Conservation (phyloP, 2,329 filamentous ascomycete genomes). For the Verticillium nubilum region DNA sequence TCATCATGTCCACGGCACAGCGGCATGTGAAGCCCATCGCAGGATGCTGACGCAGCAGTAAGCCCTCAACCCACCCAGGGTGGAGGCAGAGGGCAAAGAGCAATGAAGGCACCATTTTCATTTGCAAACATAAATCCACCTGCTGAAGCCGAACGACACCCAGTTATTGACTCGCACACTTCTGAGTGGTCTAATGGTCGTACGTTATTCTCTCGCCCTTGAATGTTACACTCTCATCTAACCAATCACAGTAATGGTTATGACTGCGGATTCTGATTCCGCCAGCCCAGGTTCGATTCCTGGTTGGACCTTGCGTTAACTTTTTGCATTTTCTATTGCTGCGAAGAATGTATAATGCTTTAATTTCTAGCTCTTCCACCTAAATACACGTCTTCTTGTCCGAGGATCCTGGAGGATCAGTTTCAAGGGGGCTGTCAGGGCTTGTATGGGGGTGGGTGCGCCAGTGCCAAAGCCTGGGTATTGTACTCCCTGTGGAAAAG, state of each 20-base stretch:
- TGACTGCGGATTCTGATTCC: conserved; percentile 2
- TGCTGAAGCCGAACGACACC: neutral
- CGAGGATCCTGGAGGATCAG: no score
- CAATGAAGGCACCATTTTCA: no score
- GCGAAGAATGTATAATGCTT: no score
- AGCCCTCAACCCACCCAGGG: no score
- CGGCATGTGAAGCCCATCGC: neutral
- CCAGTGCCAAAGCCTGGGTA: no score
- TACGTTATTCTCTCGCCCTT: neutral
- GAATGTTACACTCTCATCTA: neutral
- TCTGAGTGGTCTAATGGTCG: neutral
- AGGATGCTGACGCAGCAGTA: neutral
- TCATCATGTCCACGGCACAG: neutral
- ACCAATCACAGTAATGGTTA: conserved; percentile 1
- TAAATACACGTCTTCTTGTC: no score
- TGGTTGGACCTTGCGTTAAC: conserved; percentile 1
- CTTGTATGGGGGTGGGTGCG: no score
- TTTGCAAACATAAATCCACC: neutral
- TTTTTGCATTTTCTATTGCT: neutral
- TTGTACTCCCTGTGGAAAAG: no score
- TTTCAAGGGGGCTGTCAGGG: no score
- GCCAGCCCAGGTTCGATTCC: conserved; percentile 2
- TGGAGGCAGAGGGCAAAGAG: no score
- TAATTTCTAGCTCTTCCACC: no score
- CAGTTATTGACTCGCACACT: neutral